Conservation (phyloP, 257 asterid species). For the Leonotis leonurus region DNA sequence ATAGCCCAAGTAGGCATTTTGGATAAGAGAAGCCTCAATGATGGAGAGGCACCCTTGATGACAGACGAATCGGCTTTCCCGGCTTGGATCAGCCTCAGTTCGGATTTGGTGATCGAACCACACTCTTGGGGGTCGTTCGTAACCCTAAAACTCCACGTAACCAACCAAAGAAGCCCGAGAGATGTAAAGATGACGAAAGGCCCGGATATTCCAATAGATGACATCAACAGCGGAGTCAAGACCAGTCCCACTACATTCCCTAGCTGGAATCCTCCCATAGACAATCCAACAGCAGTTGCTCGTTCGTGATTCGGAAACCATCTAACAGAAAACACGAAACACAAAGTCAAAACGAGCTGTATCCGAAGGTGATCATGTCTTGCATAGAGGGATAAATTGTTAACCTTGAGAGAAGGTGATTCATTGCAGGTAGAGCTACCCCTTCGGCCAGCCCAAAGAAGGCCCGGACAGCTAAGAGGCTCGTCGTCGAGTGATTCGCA, state of each 20-base stretch:
- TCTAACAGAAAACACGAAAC: conserved; percentile 29
- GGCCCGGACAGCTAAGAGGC: conserved; percentile 78
- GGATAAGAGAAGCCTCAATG: conserved; percentile 55
- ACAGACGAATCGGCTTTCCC: conserved; percentile 54
- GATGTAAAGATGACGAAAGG: conserved; percentile 79
- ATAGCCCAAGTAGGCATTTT: conserved; percentile 93
- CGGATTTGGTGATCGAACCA: conserved; percentile 47
- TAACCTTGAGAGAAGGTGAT: conserved; percentile 80
- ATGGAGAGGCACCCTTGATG: conserved; percentile 52
- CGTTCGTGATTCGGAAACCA: conserved; percentile 90
- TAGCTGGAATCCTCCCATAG: conserved; percentile 96
- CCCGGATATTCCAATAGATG: conserved; percentile 66
- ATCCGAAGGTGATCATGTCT: too few species aligned
- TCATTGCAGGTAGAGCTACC: conserved; percentile 93
- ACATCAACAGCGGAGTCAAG: conserved; percentile 62
- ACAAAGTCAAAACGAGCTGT: too few species aligned
- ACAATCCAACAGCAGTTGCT: conserved; percentile 90
- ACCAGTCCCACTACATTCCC: conserved; percentile 91
- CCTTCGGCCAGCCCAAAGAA: conserved; percentile 97
- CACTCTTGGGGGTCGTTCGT: conserved; percentile 69
- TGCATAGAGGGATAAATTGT: not conserved
- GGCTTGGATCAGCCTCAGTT: conserved; percentile 69
- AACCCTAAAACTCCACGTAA: conserved; percentile 49
- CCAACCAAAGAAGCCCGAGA: conserved; percentile 80
- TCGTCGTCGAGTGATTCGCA: conserved; percentile 78